Evolutionary conservation across 78 protist species (phyloP).

Genomic region (Speleostelium caveatum): DNA sequence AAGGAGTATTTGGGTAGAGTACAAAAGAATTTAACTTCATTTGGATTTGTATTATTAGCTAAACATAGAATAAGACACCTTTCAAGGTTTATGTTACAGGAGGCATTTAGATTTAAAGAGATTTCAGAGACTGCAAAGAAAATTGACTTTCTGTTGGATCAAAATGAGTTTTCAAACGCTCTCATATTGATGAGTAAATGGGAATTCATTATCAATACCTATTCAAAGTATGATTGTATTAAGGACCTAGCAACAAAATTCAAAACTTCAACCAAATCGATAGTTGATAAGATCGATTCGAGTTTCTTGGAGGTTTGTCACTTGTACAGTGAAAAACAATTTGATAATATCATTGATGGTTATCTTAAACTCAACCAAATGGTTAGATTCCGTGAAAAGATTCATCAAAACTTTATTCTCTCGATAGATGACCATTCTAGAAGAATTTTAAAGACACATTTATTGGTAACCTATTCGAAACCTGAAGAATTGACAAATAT

Average conservation of each 20-base stretch:
- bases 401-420: conserved; percentile 53
- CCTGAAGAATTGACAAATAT: conserved; percentile 61
- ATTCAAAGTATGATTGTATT: conserved; percentile 45
- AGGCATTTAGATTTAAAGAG: conserved; percentile 18
- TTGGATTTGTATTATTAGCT: conserved; percentile 48
- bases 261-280: neutral
- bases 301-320: conserved; percentile 45
- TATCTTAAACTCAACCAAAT: conserved; percentile 16
- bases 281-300: conserved; percentile 63
- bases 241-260: conserved; percentile 8
- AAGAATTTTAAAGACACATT: conserved; percentile 40
- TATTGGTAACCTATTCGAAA: neutral
- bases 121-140: conserved; percentile 14
- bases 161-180: conserved; percentile 35
- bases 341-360: conserved; percentile 28
- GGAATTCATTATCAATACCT: neutral
- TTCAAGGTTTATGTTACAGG: conserved; percentile 16
- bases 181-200: neutral
- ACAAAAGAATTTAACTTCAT: conserved; percentile 30
- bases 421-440: conserved; percentile 63
- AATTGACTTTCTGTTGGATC: conserved; percentile 12
- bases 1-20: conserved; percentile 38
- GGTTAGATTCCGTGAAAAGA: conserved; percentile 16
- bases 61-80: conserved; percentile 36
- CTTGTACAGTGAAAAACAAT: neutral